A percentile compares a stretch with the other conserved stretches of the same genome.
phyloP scores from a whole-genome alignment of 805 yeast species.

The Lachancea kluyveri region DNA sequence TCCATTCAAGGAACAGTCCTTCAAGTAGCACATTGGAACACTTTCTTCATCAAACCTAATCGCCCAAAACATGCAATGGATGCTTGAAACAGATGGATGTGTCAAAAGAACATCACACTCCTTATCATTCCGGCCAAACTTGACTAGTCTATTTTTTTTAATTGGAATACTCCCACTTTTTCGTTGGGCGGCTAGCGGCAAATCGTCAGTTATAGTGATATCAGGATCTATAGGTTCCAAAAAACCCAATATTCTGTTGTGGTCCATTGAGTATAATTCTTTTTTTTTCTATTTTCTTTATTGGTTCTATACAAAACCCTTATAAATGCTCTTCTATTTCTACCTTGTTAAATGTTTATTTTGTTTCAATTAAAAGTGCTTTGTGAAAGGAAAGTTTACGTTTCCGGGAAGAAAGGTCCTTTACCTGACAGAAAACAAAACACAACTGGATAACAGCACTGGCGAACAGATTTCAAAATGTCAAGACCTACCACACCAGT shows the following conservation, averaged over 20 bases:
- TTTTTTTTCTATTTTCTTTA: no score
- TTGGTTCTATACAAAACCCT: no score
- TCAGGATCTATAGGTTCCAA: constrained; percentile 14
- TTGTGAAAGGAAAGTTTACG: no score
- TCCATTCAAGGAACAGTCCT: constrained; percentile 49
- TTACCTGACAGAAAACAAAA: background rate
- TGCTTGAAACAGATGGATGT: constrained; percentile 37
- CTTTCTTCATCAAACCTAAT: constrained; percentile 44
- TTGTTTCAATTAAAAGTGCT: no score
- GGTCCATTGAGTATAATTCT: no score
- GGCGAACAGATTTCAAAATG: constrained; percentile 6
- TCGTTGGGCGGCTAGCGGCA: constrained; percentile 11
- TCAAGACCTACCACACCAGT: constrained; percentile 27
- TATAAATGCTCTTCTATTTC: no score
- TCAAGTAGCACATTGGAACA: constrained; percentile 42
- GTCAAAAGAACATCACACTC: constrained; percentile 31
- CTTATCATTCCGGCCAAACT: constrained; percentile 38
- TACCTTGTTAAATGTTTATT: no score
- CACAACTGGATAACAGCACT: background rate
- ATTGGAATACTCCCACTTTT: constrained; percentile 15
- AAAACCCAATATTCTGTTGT: no score
- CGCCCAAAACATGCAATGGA: constrained; percentile 45
- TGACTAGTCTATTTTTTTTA: constrained; percentile 30
- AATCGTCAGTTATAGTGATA: background rate
- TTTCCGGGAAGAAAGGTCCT: no score